phyloP scores from a whole-genome alignment of 23 red algal genomes.

The Agarophyton chilense region DNA sequence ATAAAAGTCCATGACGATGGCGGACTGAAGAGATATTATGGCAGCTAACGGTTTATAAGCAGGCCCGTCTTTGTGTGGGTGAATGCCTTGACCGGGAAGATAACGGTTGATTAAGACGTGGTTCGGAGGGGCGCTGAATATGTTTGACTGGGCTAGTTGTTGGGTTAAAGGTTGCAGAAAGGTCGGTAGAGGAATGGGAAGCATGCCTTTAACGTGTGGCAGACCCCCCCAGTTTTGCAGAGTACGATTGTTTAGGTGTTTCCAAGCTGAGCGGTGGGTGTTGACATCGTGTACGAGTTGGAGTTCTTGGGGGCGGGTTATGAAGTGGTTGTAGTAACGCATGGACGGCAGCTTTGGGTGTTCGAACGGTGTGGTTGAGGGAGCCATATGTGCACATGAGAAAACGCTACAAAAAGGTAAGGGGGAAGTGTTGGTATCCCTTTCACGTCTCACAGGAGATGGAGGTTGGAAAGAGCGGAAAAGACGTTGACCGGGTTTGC shows the following conservation, averaged over 20 bases:
- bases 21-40: slow-evolving; percentile 76
- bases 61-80: slow-evolving; percentile 86
- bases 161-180: slow-evolving; percentile 40
- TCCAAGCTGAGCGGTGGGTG: slow-evolving; percentile 53
- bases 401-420: too few relatives aligned
- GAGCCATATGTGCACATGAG: background rate
- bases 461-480: too few relatives aligned
- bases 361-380: background rate
- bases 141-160: slow-evolving; percentile 1
- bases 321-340: slow-evolving; percentile 32
- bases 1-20: slow-evolving; percentile 79
- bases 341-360: slow-evolving; percentile 5
- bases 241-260: slow-evolving; percentile 30
- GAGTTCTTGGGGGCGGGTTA: slow-evolving; percentile 13
- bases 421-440: too few relatives aligned
- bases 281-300: slow-evolving; percentile 23
- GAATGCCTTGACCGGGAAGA: slow-evolving; percentile 79
- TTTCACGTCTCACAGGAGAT: too few relatives aligned
- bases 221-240: slow-evolving; percentile 75
- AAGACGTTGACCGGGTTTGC: too few relatives aligned
- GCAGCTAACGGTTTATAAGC: slow-evolving; percentile 75
- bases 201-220: slow-evolving; percentile 81
- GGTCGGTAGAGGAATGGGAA: slow-evolving; percentile 58
- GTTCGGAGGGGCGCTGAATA: slow-evolving; percentile 73
- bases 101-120: slow-evolving; percentile 96